Evolutionary conservation across 2,329 filamentous ascomycete genomes (phyloP).

Genomic region (Colletotrichum falcatum): DNA sequence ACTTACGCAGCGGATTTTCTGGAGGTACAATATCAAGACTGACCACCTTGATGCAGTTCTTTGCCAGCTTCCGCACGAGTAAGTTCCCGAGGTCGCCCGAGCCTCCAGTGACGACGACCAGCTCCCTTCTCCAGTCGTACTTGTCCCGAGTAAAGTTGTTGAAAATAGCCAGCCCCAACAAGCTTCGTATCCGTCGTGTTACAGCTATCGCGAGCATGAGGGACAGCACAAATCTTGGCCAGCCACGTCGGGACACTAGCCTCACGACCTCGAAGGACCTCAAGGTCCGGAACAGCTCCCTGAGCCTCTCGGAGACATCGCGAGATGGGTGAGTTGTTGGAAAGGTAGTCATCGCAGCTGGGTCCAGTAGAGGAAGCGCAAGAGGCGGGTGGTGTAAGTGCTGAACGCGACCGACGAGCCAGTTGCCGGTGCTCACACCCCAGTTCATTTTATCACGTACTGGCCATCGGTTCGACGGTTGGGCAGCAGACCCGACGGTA

Average conservation of each 20-base stretch:
- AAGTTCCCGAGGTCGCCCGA: slow-evolving; percentile 29
- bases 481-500: neutral
- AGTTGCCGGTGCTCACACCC: neutral
- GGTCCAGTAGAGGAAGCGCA: neutral
- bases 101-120: slow-evolving; percentile 50
- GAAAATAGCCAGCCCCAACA: slow-evolving; percentile 10
- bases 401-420: neutral
- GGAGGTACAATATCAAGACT: slow-evolving; percentile 28
- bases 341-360: slow-evolving; percentile 7
- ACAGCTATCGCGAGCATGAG: slow-evolving; percentile 10
- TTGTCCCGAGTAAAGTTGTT: slow-evolving; percentile 32
- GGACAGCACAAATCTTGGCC: slow-evolving; percentile 10
- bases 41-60: slow-evolving; percentile 33
- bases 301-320: neutral
- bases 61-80: slow-evolving; percentile 33
- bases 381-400: neutral
- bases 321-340: neutral
- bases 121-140: slow-evolving; percentile 38
- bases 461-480: neutral
- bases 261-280: slow-evolving; percentile 3
- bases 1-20: slow-evolving; percentile 17
- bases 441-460: neutral
- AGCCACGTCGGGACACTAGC: neutral
- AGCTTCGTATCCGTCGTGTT: slow-evolving; percentile 4
- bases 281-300: neutral